These are phyloP conservation scores for Apiotrichum laibachii DNA, from an alignment of 1,284 basidiomycete genomes.

Conservation along the genomic window DNA sequence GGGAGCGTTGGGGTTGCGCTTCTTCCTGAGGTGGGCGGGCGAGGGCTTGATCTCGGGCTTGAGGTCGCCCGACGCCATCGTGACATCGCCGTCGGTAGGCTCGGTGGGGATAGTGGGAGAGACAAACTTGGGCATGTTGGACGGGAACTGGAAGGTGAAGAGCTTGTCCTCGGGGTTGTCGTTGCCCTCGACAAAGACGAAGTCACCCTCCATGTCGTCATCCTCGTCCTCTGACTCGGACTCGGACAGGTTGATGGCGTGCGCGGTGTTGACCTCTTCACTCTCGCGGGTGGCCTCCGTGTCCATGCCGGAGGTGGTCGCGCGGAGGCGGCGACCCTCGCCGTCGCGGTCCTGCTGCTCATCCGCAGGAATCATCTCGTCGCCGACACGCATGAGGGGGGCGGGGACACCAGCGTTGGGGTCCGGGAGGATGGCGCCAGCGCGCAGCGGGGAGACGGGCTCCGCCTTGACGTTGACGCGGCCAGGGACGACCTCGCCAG, in stretches of 20 bases:
- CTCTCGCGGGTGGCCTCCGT: conserved; percentile 20
- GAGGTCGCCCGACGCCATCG: conserved; percentile 9
- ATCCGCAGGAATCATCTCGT: conserved; percentile 41
- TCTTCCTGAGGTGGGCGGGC: conserved; percentile 21
- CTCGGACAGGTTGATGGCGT: conserved; percentile 76
- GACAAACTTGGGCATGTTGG: conserved; percentile 76
- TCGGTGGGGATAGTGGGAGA: conserved; percentile 21
- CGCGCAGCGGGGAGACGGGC: conserved; percentile 29
- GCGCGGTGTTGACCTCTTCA: conserved; percentile 59
- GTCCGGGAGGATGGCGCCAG: conserved; percentile 5
- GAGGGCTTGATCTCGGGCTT: conserved; percentile 35
- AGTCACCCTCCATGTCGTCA: conserved; percentile 80
- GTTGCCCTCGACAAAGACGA: conserved; percentile 54
- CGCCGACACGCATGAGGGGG: conserved; percentile 29
- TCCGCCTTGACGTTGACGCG: conserved; percentile 38
- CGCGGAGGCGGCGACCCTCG: conserved; percentile 34
- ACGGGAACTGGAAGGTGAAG: conserved; percentile 90
- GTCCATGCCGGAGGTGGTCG: conserved; percentile 42
- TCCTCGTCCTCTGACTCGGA: conserved; percentile 81
- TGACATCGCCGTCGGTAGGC: conserved; percentile 29
- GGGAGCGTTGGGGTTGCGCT: conserved; percentile 38
- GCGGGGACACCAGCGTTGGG: conserved; percentile 12
- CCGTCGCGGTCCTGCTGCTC: conserved; percentile 41
- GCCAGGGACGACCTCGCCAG: conserved; percentile 9
- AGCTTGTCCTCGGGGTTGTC: conserved; percentile 62